phyloP scores from a whole-genome alignment of 2,329 filamentous ascomycete species.

The Penicillium sp. region DNA sequence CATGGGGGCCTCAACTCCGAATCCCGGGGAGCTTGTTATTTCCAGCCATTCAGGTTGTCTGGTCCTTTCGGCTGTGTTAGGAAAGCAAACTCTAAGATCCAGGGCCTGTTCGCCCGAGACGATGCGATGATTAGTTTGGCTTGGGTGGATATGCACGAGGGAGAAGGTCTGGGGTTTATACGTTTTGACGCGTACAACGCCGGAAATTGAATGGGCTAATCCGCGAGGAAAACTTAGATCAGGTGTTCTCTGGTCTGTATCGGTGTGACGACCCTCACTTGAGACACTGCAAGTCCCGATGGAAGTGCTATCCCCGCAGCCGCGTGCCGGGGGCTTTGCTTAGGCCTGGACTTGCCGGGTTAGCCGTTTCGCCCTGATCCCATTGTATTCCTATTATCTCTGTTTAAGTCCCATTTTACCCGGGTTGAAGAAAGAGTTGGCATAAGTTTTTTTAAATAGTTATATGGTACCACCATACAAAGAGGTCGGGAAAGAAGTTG shows the following conservation, averaged over 20 bases:
- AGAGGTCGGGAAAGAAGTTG: too few species aligned
- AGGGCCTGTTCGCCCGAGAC: background rate
- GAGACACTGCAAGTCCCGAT: background rate
- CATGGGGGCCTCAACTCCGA: background rate
- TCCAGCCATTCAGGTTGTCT: conserved; percentile 2
- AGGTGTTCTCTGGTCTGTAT: background rate
- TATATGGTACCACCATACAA: too few species aligned
- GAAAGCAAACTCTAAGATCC: conserved; percentile 11
- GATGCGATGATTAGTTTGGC: background rate
- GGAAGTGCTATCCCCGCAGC: conserved; percentile 3
- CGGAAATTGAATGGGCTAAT: background rate
- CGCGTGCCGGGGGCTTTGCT: background rate
- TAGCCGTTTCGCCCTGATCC: background rate
- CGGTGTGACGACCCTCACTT: background rate
- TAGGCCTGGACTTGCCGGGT: background rate
- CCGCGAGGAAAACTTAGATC: background rate
- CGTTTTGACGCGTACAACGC: background rate
- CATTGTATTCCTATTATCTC: background rate
- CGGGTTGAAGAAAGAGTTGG: background rate
- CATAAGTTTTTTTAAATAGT: too few species aligned
- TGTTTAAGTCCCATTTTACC: background rate
- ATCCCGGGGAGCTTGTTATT: background rate
- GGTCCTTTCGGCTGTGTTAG: conserved; percentile 3
- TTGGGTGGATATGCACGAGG: background rate
- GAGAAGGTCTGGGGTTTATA: background rate